Conservation (phyloP, 768 basidiomycete species). For the Boletus rex-veris region DNA sequence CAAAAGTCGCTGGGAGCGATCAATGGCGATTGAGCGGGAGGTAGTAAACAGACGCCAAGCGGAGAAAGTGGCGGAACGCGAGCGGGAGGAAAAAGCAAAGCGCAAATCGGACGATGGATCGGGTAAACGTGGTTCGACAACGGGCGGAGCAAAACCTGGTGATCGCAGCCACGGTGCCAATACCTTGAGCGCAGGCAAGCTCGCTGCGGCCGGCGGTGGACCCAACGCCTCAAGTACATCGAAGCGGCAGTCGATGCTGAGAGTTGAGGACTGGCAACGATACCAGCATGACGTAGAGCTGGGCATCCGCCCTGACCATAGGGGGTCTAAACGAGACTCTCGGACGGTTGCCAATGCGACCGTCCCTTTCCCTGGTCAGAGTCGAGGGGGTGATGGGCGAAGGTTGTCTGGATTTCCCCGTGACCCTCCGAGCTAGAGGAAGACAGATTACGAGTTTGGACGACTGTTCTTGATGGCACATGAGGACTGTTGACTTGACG, state of each 20-base stretch:
- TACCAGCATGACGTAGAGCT: conserved; percentile 53
- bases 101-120: conserved; percentile 43
- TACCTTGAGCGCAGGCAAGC: conserved; percentile 54
- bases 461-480: conserved; percentile 13
- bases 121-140: conserved; percentile 34
- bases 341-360: conserved; percentile 18
- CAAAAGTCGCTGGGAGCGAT: conserved; percentile 77
- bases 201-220: conserved; percentile 41
- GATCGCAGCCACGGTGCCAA: conserved; percentile 35
- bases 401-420: conserved; percentile 34
- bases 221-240: conserved; percentile 38
- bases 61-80: conserved; percentile 55
- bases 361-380: conserved; percentile 34
- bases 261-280: conserved; percentile 84
- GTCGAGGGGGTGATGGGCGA: conserved; percentile 26
- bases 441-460: conserved; percentile 1
- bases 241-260: conserved; percentile 67
- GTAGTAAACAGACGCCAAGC: conserved; percentile 69
- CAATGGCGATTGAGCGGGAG: conserved; percentile 69
- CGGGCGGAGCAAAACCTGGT: conserved; percentile 33
- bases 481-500: conserved; percentile 12
- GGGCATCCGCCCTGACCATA: conserved; percentile 27
- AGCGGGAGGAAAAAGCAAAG: conserved; percentile 46
- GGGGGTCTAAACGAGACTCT: conserved; percentile 23
- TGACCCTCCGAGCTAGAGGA: conserved; percentile 38